phyloP scores from a whole-genome alignment of 768 basidiomycete species.

The Russula olivacea region DNA sequence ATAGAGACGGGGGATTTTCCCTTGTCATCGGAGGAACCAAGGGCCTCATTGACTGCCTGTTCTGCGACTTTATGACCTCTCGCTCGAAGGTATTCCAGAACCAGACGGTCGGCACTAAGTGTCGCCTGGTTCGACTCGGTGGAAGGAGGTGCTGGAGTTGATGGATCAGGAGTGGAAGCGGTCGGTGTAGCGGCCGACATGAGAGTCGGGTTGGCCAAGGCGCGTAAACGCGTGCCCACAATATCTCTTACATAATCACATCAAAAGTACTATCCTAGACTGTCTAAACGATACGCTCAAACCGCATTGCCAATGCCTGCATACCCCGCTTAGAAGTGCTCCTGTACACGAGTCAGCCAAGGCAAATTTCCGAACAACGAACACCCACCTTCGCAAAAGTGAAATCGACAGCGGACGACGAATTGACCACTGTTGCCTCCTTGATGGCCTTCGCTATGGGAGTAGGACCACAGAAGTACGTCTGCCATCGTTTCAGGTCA shows the following conservation, averaged over 20 bases:
- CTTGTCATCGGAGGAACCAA: constrained; percentile 36
- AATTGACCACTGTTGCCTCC: constrained; percentile 55
- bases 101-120: constrained; percentile 38
- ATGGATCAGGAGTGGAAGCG: constrained; percentile 44
- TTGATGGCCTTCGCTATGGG: constrained; percentile 72
- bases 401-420: constrained; percentile 57
- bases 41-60: constrained; percentile 37
- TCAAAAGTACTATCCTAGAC: not conserved
- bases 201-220: not conserved
- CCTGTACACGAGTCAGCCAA: constrained; percentile 34
- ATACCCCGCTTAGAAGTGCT: constrained; percentile 45
- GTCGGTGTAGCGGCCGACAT: constrained; percentile 51
- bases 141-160: constrained; percentile 34
- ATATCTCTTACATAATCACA: not conserved
- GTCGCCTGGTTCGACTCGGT: constrained; percentile 42
- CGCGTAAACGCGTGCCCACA: not conserved
- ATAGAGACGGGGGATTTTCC: constrained; percentile 34
- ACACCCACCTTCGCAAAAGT: constrained; percentile 71
- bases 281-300: not conserved
- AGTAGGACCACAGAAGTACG: constrained; percentile 86
- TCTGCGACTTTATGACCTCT: constrained; percentile 45
- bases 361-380: constrained; percentile 10
- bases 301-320: not conserved
- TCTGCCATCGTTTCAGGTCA: constrained; percentile 37
- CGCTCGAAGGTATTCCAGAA: constrained; percentile 45